Percentiles rank a stretch among this genome's conserved stretches.
Evolutionary conservation across 805 yeast species (phyloP).

Genomic region (Metschnikowia bowlesiae): DNA sequence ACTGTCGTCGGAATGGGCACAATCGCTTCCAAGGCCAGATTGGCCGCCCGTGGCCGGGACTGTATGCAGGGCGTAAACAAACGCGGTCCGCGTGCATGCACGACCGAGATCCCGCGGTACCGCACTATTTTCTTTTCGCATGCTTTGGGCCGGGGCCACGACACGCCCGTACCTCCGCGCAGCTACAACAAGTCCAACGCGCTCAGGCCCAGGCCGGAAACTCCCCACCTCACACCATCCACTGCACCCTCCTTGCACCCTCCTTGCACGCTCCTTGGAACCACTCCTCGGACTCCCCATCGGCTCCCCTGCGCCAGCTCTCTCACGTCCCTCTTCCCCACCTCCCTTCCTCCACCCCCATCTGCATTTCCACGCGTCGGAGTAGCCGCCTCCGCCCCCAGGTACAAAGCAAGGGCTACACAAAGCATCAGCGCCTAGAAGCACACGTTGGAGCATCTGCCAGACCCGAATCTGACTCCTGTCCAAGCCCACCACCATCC

Average conservation of each 20-base stretch:
- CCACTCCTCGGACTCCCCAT: neutral
- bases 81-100: slow-evolving; percentile 13
- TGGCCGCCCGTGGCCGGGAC: neutral
- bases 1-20: no score
- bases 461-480: no score
- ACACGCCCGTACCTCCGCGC: neutral
- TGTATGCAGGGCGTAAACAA: slow-evolving; percentile 11
- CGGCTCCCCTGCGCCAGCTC: neutral
- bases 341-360: neutral
- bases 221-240: neutral
- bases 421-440: no score
- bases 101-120: slow-evolving; percentile 1
- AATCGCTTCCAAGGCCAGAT: no score
- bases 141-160: slow-evolving; percentile 5
- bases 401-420: neutral
- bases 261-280: neutral
- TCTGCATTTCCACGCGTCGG: neutral
- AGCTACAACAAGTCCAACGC: slow-evolving; percentile 3
- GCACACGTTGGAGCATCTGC: no score
- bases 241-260: neutral
- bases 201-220: neutral
- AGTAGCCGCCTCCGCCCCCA: no score
- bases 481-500: no score
- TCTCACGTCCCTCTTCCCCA: neutral
- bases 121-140: slow-evolving; percentile 14